A percentile compares a stretch with the other conserved stretches of the same genome.
These are phyloP conservation scores for Paracamarosporium sp. DNA, from an alignment of 2,329 filamentous ascomycete genomes.

Conservation along the genomic window DNA sequence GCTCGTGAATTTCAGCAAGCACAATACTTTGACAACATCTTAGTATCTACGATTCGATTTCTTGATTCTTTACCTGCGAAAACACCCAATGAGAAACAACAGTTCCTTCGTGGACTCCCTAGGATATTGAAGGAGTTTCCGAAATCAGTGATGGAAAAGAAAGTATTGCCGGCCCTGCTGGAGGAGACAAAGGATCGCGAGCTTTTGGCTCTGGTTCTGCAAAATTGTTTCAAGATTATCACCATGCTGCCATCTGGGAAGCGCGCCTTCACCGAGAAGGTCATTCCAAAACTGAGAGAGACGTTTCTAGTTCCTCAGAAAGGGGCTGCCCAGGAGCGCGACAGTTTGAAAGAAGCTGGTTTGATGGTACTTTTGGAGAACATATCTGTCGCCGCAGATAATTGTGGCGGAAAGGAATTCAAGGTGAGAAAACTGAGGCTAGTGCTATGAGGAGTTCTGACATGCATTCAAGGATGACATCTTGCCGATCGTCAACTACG, in stretches of 20 bases:
- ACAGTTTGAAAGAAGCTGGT: slow-evolving; percentile 84
- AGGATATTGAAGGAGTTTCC: slow-evolving; percentile 92
- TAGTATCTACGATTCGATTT: slow-evolving; percentile 96
- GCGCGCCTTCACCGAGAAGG: slow-evolving; percentile 81
- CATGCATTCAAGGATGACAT: slow-evolving; percentile 93
- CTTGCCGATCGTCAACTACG: slow-evolving; percentile 81
- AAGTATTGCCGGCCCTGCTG: slow-evolving; percentile 84
- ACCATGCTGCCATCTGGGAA: slow-evolving; percentile 75
- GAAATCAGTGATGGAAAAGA: slow-evolving; percentile 91
- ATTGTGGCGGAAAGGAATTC: slow-evolving; percentile 89
- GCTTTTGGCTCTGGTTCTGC: slow-evolving; percentile 81
- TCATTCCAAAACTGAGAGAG: slow-evolving; percentile 83
- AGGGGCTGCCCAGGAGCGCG: slow-evolving; percentile 69
- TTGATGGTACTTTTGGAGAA: slow-evolving; percentile 92
- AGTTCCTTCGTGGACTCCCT: slow-evolving; percentile 87
- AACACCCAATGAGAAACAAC: slow-evolving; percentile 85
- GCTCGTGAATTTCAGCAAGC: slow-evolving; percentile 93
- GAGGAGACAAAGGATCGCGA: slow-evolving; percentile 95
- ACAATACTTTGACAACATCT: slow-evolving; percentile 94
- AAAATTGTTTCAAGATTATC: slow-evolving; percentile 92
- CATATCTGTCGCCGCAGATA: slow-evolving; percentile 75
- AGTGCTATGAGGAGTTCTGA: neutral
- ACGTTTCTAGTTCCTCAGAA: slow-evolving; percentile 72
- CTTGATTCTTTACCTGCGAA: slow-evolving; percentile 91
- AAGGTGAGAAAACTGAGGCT: slow-evolving; percentile 59